Evolutionary conservation across 768 basidiomycete species (phyloP).

Genomic region (Phanerodontia chrysosporium): DNA sequence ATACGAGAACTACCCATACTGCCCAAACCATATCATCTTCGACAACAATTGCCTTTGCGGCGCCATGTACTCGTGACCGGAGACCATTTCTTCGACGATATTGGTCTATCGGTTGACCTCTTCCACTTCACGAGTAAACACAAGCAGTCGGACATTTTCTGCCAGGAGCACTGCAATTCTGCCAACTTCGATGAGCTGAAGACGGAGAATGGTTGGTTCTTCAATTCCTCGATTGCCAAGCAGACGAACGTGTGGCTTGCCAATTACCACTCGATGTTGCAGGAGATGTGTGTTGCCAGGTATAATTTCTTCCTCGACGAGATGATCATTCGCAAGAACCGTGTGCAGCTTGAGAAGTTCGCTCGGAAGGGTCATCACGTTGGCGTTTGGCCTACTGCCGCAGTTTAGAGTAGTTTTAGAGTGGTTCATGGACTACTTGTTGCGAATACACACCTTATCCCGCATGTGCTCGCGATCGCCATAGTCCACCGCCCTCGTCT

Average conservation of each 20-base stretch:
- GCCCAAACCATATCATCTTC: too few relatives aligned
- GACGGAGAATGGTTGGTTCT: slow-evolving; percentile 21
- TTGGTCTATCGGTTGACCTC: too few relatives aligned
- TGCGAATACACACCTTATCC: too few relatives aligned
- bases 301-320: too few relatives aligned
- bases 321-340: slow-evolving; percentile 23
- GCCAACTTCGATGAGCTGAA: slow-evolving; percentile 23
- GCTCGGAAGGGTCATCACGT: too few relatives aligned
- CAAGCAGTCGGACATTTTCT: slow-evolving; percentile 22
- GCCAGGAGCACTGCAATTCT: slow-evolving; percentile 27
- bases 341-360: not conserved
- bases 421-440: too few relatives aligned
- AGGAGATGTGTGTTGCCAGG: slow-evolving; percentile 26
- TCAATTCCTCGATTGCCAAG: slow-evolving; percentile 32
- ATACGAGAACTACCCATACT: slow-evolving; percentile 12
- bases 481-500: too few relatives aligned
- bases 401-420: too few relatives aligned
- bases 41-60: slow-evolving; percentile 23
- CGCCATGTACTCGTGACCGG: slow-evolving; percentile 21
- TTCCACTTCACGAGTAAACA: slow-evolving; percentile 36
- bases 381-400: too few relatives aligned
- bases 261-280: slow-evolving; percentile 25
- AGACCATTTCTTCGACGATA: slow-evolving; percentile 16
- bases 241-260: slow-evolving; percentile 32
- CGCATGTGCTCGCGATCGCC: too few relatives aligned